Base-by-base conservation (phyloP, 352 stramenopile genomes). In the Phytopythium montanum region DNA sequence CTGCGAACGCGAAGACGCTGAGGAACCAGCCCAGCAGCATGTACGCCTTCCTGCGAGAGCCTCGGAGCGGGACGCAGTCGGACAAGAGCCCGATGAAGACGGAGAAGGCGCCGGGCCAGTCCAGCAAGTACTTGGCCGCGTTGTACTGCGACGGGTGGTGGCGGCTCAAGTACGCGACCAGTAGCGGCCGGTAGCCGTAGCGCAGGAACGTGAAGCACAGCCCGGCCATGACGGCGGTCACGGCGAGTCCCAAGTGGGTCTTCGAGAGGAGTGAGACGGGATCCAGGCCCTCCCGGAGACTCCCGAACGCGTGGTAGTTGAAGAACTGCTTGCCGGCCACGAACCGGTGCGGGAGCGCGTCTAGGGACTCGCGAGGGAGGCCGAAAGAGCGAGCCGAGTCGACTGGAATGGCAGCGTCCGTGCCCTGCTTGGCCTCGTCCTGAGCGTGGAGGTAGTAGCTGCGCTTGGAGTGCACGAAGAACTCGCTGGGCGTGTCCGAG, bases 21-120 rank as follows among this genome's bases (percentile, higher is more conserved):
- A 78, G 36, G 33, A 73, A 48, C 76, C 78, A 92, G 13, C 88
- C 88, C n/a, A 93, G 54, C 2, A 86, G 68, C 57, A 97, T 90
- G 70, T 96, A 97, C 1, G 87, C 74, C 62, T 96, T 96, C n/a
- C 89, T 72, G 21, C 83, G 86, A 39, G 81, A 89, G 8, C 88
- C 85, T 50, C 73, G 79, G 28, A 97, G 73, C 19, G 90, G 82
- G 16, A 87, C 69, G 42, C 72, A 90, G 66, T 97, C 90, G 18
- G 75, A 92, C 16, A 94, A 54, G 28, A 97, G 76, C 28, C 88
- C 90, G 50, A 95, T 73, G n/a, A 96, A 66, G 8, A 97, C 77
- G 2, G 90, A 88, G 29, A 95, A 76, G 0, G 76, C 76, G 19
- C 74, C 84, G 5, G 83, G 73, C 62, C 94, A 88, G 26, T 94